Evolutionary conservation across 768 basidiomycete species (phyloP), one percentile per base, ranked within the genome.

Genomic region (Floccularia luteovirens): DNA sequence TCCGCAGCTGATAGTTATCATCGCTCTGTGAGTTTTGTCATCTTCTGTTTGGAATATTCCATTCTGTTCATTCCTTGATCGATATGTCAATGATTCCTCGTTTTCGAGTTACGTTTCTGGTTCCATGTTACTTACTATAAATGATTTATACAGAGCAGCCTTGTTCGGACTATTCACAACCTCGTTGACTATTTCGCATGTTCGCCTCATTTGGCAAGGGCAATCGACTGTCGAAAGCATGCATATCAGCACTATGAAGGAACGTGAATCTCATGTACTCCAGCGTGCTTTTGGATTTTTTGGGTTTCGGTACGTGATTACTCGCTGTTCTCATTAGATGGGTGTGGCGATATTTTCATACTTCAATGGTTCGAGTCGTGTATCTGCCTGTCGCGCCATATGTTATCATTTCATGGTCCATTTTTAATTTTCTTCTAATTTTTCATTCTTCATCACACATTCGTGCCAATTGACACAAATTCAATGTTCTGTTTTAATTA

Each of bases 211-310:
- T 34, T 46, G 73, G 40, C 52, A 61, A 21, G 85, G 83, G 25
- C 72, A 77, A 52, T 84, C 86, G 8, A 94, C 90, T 0, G 79
- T 96, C 24, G 92, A 94, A 63, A 75, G 75, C n/a, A 66, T 89
- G 49, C 49, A 58, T 8, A 65, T 73, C 4, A 70, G 67, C 24
- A 57, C 62, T 16, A 77, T 88, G 67, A 70, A 71, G 45, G 82
- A 86, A 27, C 73, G 76, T 14, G 90, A 93, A 52, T 49, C 61
- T 3, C 60, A 48, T 2, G 55, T 62, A 11, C 58, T 93, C 24
- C 62, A 60, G 2, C 64, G 64, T 3, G 72, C 74, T 45, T 69
- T 77, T 45, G 56, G 66, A 12, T 76, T 69, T 59, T 82, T 75
- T 52, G 67, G 75, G 12, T 53, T 75, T 36, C 39, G 65, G 82